Conservation (phyloP, 83 land plant genomes). For the Diphasiastrum complanatum region DNA sequence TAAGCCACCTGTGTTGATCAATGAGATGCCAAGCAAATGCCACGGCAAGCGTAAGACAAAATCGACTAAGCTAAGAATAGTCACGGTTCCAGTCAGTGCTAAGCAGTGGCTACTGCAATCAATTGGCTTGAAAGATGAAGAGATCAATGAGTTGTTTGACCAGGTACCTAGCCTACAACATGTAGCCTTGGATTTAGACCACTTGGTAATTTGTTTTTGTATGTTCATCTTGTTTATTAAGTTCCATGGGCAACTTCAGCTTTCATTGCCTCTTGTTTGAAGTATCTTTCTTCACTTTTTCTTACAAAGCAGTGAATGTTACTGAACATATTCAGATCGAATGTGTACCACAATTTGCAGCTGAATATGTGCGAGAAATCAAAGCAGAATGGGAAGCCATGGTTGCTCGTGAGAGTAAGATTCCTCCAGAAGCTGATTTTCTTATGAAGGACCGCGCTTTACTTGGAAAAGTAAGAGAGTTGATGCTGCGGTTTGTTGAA, state of each 20-base stretch:
- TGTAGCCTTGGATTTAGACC: too few relatives aligned
- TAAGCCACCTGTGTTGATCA: too few relatives aligned
- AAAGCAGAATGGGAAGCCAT: conserved; percentile 41
- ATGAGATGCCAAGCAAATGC: too few relatives aligned
- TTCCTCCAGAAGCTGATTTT: conserved; percentile 31
- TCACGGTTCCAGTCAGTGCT: conserved; percentile 37
- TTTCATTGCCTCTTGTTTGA: too few relatives aligned
- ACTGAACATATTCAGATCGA: conserved; percentile 33
- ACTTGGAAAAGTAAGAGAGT: conserved; percentile 24
- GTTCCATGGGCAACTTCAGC: too few relatives aligned
- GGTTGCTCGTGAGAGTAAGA: conserved; percentile 22
- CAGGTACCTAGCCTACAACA: too few relatives aligned
- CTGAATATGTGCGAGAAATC: conserved; percentile 34
- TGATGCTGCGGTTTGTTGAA: conserved; percentile 27
- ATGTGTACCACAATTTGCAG: conserved; percentile 37
- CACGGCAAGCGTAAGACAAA: too few relatives aligned
- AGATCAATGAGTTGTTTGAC: conserved; percentile 35
- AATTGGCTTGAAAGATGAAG: conserved; percentile 27
- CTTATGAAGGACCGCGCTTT: conserved; percentile 35
- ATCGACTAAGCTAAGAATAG: conserved; percentile 17
- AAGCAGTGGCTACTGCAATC: conserved; percentile 42
- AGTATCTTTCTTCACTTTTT: too few relatives aligned
- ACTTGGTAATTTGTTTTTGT: too few relatives aligned
- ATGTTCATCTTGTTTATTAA: too few relatives aligned
- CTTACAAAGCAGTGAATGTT: too few relatives aligned